A percentile compares a stretch with the other conserved stretches of the same genome.
Evolutionary conservation across 2,329 filamentous ascomycete species (phyloP).

Genomic region (Scytalidium lignicola): DNA sequence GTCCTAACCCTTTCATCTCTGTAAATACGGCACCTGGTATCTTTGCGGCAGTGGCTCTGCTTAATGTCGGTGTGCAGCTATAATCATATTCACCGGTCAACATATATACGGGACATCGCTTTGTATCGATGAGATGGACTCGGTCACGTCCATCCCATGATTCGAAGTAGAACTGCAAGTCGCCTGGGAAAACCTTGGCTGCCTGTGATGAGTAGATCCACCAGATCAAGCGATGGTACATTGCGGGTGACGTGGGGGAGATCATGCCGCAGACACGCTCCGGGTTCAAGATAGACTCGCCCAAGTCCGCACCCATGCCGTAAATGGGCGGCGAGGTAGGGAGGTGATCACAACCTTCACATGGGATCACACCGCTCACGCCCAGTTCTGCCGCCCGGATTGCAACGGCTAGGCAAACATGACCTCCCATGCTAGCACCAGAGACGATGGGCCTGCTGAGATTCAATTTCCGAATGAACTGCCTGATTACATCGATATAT

Average conservation of each 20-base stretch:
- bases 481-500: too few species aligned
- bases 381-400: conserved; percentile 41
- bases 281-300: too few species aligned
- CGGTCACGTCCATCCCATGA: conserved; percentile 42
- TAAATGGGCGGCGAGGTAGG: too few species aligned
- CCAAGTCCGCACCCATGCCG: too few species aligned
- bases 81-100: conserved; percentile 34
- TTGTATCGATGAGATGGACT: conserved; percentile 39
- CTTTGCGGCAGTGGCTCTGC: conserved; percentile 3
- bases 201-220: conserved; percentile 44
- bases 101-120: conserved; percentile 45
- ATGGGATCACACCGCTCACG: conserved; percentile 38
- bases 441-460: conserved; percentile 42
- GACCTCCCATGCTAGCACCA: conserved; percentile 45
- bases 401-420: conserved; percentile 42
- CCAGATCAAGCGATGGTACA: conserved; percentile 37
- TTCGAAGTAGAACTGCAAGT: conserved; percentile 47
- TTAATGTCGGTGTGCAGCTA: conserved; percentile 9
- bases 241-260: too few species aligned
- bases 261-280: too few species aligned
- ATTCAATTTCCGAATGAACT: conserved; percentile 23
- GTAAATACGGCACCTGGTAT: conserved; percentile 6
- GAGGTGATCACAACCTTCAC: too few species aligned
- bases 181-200: conserved; percentile 46
- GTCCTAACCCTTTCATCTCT: conserved; percentile 8